Conservation (phyloP, 257 asterid genomes). For the Solanum sejunctum region DNA sequence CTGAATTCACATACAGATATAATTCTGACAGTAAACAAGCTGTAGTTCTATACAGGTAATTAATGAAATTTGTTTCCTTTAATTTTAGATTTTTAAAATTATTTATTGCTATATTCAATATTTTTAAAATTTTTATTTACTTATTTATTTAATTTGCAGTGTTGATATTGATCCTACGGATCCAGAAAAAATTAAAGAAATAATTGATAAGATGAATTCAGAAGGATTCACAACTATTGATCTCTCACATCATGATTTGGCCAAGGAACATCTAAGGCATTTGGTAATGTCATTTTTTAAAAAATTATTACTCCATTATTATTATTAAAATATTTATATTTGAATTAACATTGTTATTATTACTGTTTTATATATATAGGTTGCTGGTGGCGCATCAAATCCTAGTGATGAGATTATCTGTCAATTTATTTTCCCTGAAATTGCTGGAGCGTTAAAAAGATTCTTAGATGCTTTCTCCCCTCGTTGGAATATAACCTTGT, state of each 20-base stretch:
- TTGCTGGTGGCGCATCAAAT: conserved; percentile 64
- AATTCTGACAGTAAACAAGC: conserved; percentile 44
- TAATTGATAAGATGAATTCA: conserved; percentile 42
- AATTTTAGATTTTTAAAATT: neutral
- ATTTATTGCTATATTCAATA: neutral
- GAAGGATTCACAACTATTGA: conserved; percentile 40
- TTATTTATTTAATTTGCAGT: conserved; percentile 18
- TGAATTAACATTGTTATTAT: neutral
- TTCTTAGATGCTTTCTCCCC: conserved; percentile 77
- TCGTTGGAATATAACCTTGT: conserved; percentile 84
- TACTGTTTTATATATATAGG: conserved; percentile 17
- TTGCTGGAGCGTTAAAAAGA: conserved; percentile 73
- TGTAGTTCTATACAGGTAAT: conserved; percentile 61
- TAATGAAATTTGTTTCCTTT: conserved; percentile 4
- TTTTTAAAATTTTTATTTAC: neutral
- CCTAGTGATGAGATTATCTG: conserved; percentile 71
- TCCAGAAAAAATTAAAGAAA: conserved; percentile 48
- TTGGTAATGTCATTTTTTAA: conserved; percentile 23
- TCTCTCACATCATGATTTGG: conserved; percentile 65
- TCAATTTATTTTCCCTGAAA: conserved; percentile 74
- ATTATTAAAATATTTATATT: too few species aligned
- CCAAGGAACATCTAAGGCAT: conserved; percentile 74
- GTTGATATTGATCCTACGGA: conserved; percentile 49
- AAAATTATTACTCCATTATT: neutral
- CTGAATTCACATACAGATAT: conserved; percentile 70